Percentiles rank a stretch among this genome's conserved stretches.
phyloP scores from a whole-genome alignment of 177 flowering plant genomes.

The Telopea speciosissima region DNA sequence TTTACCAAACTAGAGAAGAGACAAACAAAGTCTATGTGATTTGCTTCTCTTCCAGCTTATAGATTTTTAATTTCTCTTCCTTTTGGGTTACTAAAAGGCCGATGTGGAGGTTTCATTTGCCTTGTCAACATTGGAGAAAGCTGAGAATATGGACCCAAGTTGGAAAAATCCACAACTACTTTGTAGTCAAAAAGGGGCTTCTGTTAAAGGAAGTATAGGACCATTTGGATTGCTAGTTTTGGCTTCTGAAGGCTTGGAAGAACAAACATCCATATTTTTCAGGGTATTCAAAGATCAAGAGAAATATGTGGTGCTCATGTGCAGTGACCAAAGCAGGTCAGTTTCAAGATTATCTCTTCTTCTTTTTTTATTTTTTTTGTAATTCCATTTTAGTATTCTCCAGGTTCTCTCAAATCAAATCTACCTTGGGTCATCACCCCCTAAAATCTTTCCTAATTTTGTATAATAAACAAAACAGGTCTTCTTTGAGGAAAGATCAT shows the following conservation, averaged over 20 bases:
- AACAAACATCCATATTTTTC: slow-evolving; percentile 46
- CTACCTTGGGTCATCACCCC: neutral
- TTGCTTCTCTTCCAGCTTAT: neutral
- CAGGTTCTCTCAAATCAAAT: too few relatives aligned
- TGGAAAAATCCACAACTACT: slow-evolving; percentile 33
- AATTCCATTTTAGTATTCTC: too few relatives aligned
- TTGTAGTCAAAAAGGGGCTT: slow-evolving; percentile 32
- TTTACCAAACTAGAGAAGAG: too few relatives aligned
- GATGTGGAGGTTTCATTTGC: slow-evolving; percentile 42
- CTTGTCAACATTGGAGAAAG: slow-evolving; percentile 20
- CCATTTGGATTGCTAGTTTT: slow-evolving; percentile 55
- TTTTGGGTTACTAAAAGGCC: slow-evolving; percentile 21
- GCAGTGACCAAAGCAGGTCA: slow-evolving; percentile 38
- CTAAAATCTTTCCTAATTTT: too few relatives aligned
- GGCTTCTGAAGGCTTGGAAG: slow-evolving; percentile 35
- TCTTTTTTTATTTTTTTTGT: too few relatives aligned
- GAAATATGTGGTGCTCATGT: slow-evolving; percentile 30
- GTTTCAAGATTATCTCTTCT: too few relatives aligned
- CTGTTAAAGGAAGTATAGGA: slow-evolving; percentile 30
- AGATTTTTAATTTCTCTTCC: neutral
- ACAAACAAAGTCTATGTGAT: neutral
- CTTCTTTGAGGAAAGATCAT: slow-evolving; percentile 24
- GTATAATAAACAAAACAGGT: neutral
- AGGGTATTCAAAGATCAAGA: slow-evolving; percentile 24
- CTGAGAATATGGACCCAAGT: slow-evolving; percentile 29